phyloP scores from a whole-genome alignment of 106 monocot species.

The Xerophyta viscosa region DNA sequence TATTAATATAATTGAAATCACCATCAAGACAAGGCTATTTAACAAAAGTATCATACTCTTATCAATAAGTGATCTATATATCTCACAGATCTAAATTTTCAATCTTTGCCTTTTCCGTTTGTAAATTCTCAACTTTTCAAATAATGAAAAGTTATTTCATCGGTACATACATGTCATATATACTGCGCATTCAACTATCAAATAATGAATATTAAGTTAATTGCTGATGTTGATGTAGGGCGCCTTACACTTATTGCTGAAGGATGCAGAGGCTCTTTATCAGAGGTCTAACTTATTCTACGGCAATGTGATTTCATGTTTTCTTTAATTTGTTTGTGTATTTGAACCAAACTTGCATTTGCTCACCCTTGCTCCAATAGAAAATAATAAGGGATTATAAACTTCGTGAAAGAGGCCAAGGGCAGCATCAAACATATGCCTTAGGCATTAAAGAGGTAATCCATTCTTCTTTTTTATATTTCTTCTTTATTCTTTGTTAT shows the following conservation, averaged over 20 bases:
- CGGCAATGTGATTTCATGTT: constrained; percentile 4
- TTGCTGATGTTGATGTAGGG: constrained; percentile 54
- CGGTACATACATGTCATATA: too few species aligned
- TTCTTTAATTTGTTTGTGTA: not conserved
- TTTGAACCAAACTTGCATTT: constrained; percentile 9
- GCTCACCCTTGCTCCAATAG: constrained; percentile 22
- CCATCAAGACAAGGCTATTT: too few species aligned
- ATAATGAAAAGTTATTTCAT: too few species aligned
- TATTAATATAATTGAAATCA: too few species aligned
- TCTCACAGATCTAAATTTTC: too few species aligned
- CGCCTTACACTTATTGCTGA: constrained; percentile 89
- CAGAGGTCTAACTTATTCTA: constrained; percentile 60
- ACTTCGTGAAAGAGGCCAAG: constrained; percentile 70
- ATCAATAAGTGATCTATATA: too few species aligned
- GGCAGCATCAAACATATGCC: constrained; percentile 97
- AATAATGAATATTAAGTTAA: too few species aligned
- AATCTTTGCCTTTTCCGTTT: too few species aligned
- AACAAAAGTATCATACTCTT: too few species aligned
- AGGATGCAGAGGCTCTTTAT: constrained; percentile 98
- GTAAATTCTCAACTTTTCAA: too few species aligned
- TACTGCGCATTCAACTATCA: too few species aligned
- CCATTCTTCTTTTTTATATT: not conserved
- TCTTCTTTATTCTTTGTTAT: too few species aligned
- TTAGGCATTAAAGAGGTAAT: constrained; percentile 94
- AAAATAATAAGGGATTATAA: constrained; percentile 78